Base-by-base conservation (phyloP, 1,139 yeast genomes). In the Insectozyma bohioensis region DNA sequence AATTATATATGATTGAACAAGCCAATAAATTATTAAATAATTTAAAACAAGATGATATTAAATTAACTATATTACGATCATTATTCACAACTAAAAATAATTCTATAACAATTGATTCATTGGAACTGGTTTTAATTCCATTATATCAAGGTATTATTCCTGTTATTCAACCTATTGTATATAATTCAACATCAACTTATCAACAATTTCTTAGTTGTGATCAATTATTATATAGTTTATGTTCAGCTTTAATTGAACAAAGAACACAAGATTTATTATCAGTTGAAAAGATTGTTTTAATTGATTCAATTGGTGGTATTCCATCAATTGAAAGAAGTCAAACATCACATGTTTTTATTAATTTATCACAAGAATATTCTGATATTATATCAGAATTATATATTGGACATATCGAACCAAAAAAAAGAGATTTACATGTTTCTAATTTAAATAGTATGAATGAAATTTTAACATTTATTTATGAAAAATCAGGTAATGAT, bases 341-440 rank as follows among this genome's bases (percentile, higher is more conserved):
- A 34, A 79, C 92, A 4, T 78, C 96, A 15, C 98, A 92, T 58
- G 95, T 92, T 1, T 84, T 83, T 41, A 80, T 92, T 41, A 92
- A 92, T 51, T 60, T 92, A 29, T 74, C 80, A 6, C 97, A 92
- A 55, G 98, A 92, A 50, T 82, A 74, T 47, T 68, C 78, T 1
- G 82, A 74, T 34, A 77, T 90, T 19, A 58, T 67, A 4, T 67
- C 81, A 1, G 95, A 86, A 49, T 57, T 85, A 14, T 64, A 61
- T 37, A 67, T 75, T 39, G 81, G 82, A 1, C 71, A 73, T 40
- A 56, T 79, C 18, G 49, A 58, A 6, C 74, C 77, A 0, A 43
- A 51, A 1, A 46, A 51, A 7, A 62, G 80, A 31, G 78, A 72
- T 38, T 49, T 64, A 13, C 92, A 82, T 49, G 50, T 78, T 15